phyloP scores from a whole-genome alignment of 257 asterid species.

The Scutellaria barbata region DNA sequence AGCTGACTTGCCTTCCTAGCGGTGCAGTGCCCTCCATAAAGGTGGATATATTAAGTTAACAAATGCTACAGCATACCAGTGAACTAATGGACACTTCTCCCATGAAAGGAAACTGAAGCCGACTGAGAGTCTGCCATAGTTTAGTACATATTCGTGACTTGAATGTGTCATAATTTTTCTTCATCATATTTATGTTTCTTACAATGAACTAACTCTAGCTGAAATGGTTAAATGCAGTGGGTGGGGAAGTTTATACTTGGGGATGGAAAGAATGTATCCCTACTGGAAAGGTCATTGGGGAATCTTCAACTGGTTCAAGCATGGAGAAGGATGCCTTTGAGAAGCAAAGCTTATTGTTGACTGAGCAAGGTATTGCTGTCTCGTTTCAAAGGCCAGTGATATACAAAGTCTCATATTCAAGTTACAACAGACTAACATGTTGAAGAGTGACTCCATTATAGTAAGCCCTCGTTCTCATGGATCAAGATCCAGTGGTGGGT shows the following conservation, averaged over 20 bases:
- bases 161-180: neutral
- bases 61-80: conserved; percentile 14
- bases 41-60: conserved; percentile 8
- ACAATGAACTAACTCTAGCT: conserved; percentile 19
- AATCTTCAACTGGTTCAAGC: conserved; percentile 51
- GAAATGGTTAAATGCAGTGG: conserved; percentile 56
- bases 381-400: conserved; percentile 37
- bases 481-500: conserved; percentile 59
- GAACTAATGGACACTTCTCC: neutral
- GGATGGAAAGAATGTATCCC: conserved; percentile 99
- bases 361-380: conserved; percentile 70
- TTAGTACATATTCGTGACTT: conserved; percentile 4
- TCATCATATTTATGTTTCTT: conserved; percentile 9
- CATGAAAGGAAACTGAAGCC: conserved; percentile 14
- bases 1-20: conserved; percentile 8
- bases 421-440: conserved; percentile 47
- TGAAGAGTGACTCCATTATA: conserved; percentile 57
- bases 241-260: conserved; percentile 93
- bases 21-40: neutral
- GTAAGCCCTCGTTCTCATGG: conserved; percentile 86
- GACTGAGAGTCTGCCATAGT: neutral
- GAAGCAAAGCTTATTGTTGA: conserved; percentile 51
- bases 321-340: conserved; percentile 60
- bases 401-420: conserved; percentile 37
- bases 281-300: conserved; percentile 77